These are phyloP conservation scores for Scheffersomyces segobiensis DNA, from an alignment of 1,139 yeast genomes.

Conservation along the genomic window DNA sequence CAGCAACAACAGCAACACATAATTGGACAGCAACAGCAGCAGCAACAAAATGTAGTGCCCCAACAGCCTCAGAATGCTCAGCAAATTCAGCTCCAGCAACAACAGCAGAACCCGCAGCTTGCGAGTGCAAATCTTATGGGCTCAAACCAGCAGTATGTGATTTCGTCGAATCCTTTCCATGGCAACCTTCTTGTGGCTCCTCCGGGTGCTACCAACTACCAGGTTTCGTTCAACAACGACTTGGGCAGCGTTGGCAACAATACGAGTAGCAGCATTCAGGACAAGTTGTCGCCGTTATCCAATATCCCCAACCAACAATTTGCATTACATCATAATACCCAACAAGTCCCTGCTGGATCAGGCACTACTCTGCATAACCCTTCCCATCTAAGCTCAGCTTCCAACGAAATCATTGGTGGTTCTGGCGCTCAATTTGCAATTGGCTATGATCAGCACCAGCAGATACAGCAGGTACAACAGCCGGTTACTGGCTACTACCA, in stretches of 20 bases:
- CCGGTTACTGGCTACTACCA: slow-evolving; percentile 4
- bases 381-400: slow-evolving; percentile 7
- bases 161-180: slow-evolving; percentile 20
- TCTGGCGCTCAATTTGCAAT: slow-evolving; percentile 11
- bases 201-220: slow-evolving; percentile 16
- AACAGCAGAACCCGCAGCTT: background rate
- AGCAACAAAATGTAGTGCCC: slow-evolving; percentile 4
- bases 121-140: slow-evolving; percentile 3
- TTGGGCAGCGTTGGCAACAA: slow-evolving; percentile 5
- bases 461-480: slow-evolving; percentile 4
- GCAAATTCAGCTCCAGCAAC: background rate
- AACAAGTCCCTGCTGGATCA: slow-evolving; percentile 14
- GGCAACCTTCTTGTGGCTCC: slow-evolving; percentile 8
- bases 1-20: slow-evolving; percentile 17
- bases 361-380: slow-evolving; percentile 9
- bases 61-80: background rate
- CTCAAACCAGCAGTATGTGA: slow-evolving; percentile 13
- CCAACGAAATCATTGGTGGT: slow-evolving; percentile 4
- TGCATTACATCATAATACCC: slow-evolving; percentile 1
- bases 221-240: slow-evolving; percentile 24
- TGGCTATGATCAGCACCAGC: slow-evolving; percentile 15
- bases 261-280: slow-evolving; percentile 15
- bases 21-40: slow-evolving; percentile 14
- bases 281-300: slow-evolving; percentile 29
- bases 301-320: slow-evolving; percentile 18